Evolutionary conservation across 108 stramenopile species (phyloP).

Genomic region (Nitzschia sp.): DNA sequence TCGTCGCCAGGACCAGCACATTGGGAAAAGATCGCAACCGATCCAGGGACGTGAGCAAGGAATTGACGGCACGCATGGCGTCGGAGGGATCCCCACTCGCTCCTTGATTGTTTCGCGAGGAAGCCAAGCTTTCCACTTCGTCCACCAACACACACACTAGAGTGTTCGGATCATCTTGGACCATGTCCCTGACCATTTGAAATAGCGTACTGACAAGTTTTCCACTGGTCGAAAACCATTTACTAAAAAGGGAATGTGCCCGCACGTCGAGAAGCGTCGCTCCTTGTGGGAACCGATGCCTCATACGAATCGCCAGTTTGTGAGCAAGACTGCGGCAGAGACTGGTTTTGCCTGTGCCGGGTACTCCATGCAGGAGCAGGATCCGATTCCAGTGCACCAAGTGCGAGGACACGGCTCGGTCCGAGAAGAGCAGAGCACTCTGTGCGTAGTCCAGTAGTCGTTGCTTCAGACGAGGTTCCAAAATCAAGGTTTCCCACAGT

Average conservation of each 20-base stretch:
- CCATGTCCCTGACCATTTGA: constrained; percentile 70
- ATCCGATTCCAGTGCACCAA: constrained; percentile 84
- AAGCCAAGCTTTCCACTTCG: constrained; percentile 77
- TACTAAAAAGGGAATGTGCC: constrained; percentile 81
- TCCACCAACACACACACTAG: constrained; percentile 82
- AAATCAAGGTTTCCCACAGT: constrained; percentile 50
- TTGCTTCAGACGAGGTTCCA: constrained; percentile 29
- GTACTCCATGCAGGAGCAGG: constrained; percentile 78
- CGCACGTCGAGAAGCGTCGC: constrained; percentile 78
- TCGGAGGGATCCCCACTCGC: constrained; percentile 63
- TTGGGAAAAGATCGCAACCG: constrained; percentile 65
- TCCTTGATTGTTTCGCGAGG: constrained; percentile 20
- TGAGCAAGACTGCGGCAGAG: constrained; percentile 78
- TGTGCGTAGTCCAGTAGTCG: constrained; percentile 42
- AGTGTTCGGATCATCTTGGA: constrained; percentile 64
- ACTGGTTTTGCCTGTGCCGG: constrained; percentile 83
- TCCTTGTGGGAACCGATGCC: constrained; percentile 40
- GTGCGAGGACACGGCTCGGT: constrained; percentile 38
- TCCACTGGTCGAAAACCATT: constrained; percentile 90
- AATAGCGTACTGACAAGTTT: constrained; percentile 82
- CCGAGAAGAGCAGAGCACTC: constrained; percentile 45
- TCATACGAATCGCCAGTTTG: constrained; percentile 71
- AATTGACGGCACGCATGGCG: constrained; percentile 75
- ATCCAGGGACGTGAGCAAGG: constrained; percentile 75
- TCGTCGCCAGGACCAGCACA: constrained; percentile 80